Percentiles rank a stretch among this genome's conserved stretches.
Evolutionary conservation across 306 rosid genomes (phyloP).

Genomic region (Trifolium dubium): DNA sequence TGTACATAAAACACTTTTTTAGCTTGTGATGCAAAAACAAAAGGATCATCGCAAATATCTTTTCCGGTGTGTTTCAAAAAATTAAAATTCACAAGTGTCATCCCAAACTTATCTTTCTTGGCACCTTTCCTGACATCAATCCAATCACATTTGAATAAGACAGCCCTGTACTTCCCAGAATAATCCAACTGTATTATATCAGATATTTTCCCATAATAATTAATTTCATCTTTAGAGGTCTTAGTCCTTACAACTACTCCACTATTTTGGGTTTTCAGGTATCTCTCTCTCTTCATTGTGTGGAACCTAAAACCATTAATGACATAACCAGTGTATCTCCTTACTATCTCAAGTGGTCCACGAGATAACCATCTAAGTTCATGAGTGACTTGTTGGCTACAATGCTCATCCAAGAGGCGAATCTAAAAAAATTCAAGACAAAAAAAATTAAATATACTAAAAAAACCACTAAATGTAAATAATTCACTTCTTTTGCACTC

Average conservation of each 20-base stretch:
- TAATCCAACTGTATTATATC: background rate
- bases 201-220: slow-evolving; percentile 7
- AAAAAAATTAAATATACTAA: no score
- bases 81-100: background rate
- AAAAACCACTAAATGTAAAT: no score
- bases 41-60: slow-evolving; percentile 1
- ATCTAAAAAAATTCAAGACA: background rate
- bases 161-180: background rate
- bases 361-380: no score
- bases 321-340: background rate
- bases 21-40: slow-evolving; percentile 25
- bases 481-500: no score
- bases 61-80: background rate
- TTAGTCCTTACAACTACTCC: background rate
- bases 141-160: slow-evolving; percentile 4
- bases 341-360: background rate
- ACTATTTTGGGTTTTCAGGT: background rate
- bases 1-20: slow-evolving; percentile 18
- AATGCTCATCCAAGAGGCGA: no score
- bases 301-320: background rate
- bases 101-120: no score
- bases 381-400: no score
- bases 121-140: slow-evolving; percentile 4
- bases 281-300: slow-evolving; percentile 1
- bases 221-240: background rate